Percentiles rank a stretch among this genome's conserved stretches.
phyloP scores from a whole-genome alignment of 2,329 filamentous ascomycete species.

The Grosmannia penicillata region DNA sequence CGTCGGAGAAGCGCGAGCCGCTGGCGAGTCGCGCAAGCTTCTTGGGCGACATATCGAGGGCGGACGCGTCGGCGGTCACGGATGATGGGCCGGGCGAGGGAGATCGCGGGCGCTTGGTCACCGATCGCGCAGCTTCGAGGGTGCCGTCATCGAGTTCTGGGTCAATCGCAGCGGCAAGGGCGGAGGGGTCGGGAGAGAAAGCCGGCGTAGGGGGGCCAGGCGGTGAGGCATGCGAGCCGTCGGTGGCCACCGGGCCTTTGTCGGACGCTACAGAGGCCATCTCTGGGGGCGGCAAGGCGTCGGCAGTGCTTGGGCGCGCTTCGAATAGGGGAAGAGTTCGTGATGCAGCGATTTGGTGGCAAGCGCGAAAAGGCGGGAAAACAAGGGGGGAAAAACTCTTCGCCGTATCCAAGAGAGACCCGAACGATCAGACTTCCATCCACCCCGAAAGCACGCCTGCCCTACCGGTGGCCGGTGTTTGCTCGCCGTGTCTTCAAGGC shows the following conservation, averaged over 20 bases:
- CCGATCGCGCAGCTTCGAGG: constrained; percentile 16
- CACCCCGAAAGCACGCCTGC: neutral
- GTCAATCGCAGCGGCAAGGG: constrained; percentile 18
- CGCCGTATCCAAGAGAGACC: neutral
- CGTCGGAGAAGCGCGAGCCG: constrained; percentile 8
- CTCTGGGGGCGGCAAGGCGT: neutral
- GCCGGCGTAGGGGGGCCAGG: constrained; percentile 12
- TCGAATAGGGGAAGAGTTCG: neutral
- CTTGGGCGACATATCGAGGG: constrained; percentile 32
- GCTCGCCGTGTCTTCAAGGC: neutral
- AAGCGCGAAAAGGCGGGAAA: neutral
- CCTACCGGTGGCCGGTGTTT: neutral
- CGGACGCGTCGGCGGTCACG: constrained; percentile 13
- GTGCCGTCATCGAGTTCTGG: constrained; percentile 13
- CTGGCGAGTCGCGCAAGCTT: constrained; percentile 36
- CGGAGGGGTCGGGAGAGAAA: neutral
- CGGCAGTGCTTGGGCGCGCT: too few relatives aligned
- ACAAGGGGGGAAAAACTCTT: neutral
- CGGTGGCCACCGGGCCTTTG: constrained; percentile 35
- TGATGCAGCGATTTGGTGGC: neutral
- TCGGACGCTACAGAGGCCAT: constrained; percentile 30
- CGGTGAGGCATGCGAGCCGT: constrained; percentile 27
- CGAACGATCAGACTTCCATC: neutral
- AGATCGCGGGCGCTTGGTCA: constrained; percentile 23
- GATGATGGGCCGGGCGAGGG: constrained; percentile 21